Percentiles rank a stretch among this genome's conserved stretches.
Conservation (phyloP, 2,329 filamentous ascomycete genomes). For the Calonectria honghensis region DNA sequence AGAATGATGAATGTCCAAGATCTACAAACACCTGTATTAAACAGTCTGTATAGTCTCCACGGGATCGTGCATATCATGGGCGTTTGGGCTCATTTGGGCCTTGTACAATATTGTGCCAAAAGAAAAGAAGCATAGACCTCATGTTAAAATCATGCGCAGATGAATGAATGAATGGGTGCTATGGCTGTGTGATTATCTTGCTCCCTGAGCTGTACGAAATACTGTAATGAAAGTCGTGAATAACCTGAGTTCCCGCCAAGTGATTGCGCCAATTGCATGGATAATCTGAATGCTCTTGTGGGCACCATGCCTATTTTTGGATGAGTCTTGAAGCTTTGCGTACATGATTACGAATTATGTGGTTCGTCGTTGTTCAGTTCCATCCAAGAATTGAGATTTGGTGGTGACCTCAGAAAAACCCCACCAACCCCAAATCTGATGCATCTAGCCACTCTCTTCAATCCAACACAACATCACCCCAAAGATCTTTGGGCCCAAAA, state of each 20-base stretch:
- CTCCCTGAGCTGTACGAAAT: background rate
- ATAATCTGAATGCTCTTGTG: no score
- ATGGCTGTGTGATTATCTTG: background rate
- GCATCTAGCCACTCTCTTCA: constrained; percentile 48
- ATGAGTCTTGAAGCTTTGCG: background rate
- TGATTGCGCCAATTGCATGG: background rate
- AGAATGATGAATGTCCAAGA: constrained; percentile 42
- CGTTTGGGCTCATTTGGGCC: constrained; percentile 58
- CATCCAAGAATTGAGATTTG: constrained; percentile 11
- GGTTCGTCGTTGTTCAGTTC: constrained; percentile 17
- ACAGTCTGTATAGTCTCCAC: constrained; percentile 57
- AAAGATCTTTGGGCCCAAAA: constrained; percentile 31
- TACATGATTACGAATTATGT: no score
- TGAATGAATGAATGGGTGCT: constrained; percentile 8
- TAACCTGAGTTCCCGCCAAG: background rate
- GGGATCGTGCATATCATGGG: constrained; percentile 58
- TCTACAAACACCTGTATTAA: constrained; percentile 55
- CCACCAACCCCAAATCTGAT: constrained; percentile 33
- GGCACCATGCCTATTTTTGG: background rate
- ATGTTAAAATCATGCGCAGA: constrained; percentile 14
- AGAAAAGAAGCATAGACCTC: constrained; percentile 38
- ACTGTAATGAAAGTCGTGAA: background rate
- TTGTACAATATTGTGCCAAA: constrained; percentile 55
- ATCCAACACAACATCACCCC: constrained; percentile 54
- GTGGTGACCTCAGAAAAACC: constrained; percentile 35